Evolutionary conservation across 2,329 filamentous ascomycete species (phyloP).

Genomic region (Colletotrichum navitas): DNA sequence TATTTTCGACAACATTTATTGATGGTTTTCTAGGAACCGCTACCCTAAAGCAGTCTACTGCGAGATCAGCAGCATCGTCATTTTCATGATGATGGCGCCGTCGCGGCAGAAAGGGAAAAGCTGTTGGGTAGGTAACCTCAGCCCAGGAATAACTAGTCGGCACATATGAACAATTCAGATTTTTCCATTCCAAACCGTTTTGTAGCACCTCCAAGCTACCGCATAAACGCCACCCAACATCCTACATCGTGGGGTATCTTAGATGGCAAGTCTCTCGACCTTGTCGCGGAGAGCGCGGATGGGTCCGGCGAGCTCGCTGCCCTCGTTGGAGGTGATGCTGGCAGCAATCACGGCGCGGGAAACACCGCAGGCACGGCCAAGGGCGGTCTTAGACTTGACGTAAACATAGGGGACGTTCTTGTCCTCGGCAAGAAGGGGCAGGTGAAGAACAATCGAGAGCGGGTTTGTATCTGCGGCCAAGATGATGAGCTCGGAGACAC

Average conservation of each 20-base stretch:
- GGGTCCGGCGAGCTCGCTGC: slow-evolving; percentile 86
- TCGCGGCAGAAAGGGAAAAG: neutral
- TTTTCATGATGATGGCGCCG: neutral
- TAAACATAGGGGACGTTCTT: slow-evolving; percentile 77
- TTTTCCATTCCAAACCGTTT: slow-evolving; percentile 27
- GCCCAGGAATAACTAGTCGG: slow-evolving; percentile 26
- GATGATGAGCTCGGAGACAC: slow-evolving; percentile 89
- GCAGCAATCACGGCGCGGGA: slow-evolving; percentile 87
- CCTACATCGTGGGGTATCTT: slow-evolving; percentile 52
- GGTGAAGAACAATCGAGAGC: slow-evolving; percentile 87
- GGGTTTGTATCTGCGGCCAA: slow-evolving; percentile 90
- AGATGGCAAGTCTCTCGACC: slow-evolving; percentile 96
- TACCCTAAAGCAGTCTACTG: neutral
- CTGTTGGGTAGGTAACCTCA: neutral
- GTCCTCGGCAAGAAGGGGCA: slow-evolving; percentile 90
- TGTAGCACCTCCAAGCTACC: slow-evolving; percentile 13
- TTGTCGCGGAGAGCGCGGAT: slow-evolving; percentile 93
- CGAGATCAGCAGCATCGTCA: neutral
- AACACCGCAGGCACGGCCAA: slow-evolving; percentile 92
- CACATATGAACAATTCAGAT: slow-evolving; percentile 33
- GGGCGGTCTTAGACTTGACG: slow-evolving; percentile 77
- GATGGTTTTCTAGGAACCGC: neutral
- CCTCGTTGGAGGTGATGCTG: slow-evolving; percentile 92
- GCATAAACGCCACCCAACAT: slow-evolving; percentile 24
- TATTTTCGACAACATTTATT: slow-evolving; percentile 24